Conservation (phyloP, 805 yeast species). For the Pichia californica region DNA sequence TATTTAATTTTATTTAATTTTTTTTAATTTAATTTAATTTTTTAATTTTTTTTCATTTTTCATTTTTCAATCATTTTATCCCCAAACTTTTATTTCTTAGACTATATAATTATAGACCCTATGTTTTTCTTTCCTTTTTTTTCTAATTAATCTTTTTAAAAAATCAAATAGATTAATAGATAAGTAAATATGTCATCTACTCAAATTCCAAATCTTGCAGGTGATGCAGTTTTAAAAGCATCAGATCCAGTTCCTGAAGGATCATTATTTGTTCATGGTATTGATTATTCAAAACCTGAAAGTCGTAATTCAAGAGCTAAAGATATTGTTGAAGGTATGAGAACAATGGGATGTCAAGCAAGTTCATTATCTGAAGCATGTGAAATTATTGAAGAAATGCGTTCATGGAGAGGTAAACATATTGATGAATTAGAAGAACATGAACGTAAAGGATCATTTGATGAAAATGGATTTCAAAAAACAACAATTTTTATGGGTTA, state of each 20-base stretch:
- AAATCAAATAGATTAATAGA: too few relatives aligned
- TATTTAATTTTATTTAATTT: too few relatives aligned
- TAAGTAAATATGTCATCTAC: constrained; percentile 15
- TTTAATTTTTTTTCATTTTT: background rate
- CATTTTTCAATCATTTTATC: background rate
- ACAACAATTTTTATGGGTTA: constrained; percentile 93
- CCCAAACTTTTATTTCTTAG: background rate
- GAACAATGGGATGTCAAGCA: constrained; percentile 96
- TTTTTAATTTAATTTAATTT: too few relatives aligned
- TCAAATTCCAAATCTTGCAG: constrained; percentile 61
- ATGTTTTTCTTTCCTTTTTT: too few relatives aligned
- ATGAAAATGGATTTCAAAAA: constrained; percentile 70
- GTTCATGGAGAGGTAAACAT: constrained; percentile 86
- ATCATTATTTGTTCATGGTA: constrained; percentile 75
- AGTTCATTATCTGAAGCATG: constrained; percentile 81
- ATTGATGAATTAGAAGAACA: constrained; percentile 62
- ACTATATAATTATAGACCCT: background rate
- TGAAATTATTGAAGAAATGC: constrained; percentile 88
- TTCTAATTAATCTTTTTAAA: too few relatives aligned
- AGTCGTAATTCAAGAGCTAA: constrained; percentile 74
- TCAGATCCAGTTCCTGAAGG: constrained; percentile 82
- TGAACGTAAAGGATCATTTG: constrained; percentile 67
- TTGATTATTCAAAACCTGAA: constrained; percentile 77
- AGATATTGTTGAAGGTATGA: constrained; percentile 78
- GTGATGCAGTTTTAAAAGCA: constrained; percentile 85